phyloP scores from a whole-genome alignment of 305 asterid genomes.

The Stenogyne calaminthoides region DNA sequence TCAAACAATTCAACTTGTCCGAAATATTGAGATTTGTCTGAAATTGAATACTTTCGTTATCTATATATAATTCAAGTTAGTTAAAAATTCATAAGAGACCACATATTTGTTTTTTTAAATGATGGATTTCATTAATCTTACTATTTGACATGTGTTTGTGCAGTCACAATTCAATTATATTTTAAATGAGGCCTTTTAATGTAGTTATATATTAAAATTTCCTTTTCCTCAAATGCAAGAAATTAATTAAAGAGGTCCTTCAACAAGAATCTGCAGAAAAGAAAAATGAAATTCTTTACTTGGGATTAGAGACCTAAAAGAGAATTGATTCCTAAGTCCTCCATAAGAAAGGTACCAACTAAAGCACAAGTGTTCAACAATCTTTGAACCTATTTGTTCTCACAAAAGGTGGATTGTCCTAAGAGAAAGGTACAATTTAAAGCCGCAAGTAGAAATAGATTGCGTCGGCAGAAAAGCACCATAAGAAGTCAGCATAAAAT shows the following conservation, averaged over 20 bases:
- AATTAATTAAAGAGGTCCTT: background rate
- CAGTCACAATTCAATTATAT: no score
- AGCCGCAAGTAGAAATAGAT: conserved; percentile 18
- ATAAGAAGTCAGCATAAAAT: background rate
- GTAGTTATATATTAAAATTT: no score
- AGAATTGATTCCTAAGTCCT: conserved; percentile 39
- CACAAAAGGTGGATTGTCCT: conserved; percentile 46
- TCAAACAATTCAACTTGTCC: no score
- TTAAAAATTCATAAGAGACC: no score
- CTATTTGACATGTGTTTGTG: no score
- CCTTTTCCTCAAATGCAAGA: background rate
- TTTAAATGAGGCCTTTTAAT: background rate
- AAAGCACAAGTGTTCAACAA: conserved; percentile 32
- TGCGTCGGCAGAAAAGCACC: conserved; percentile 36
- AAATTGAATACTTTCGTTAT: no score
- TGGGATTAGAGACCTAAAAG: conserved; percentile 41
- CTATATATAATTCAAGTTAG: no score
- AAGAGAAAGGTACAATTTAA: conserved; percentile 51
- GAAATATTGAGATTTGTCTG: no score
- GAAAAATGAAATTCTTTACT: conserved; percentile 49
- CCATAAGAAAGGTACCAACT: conserved; percentile 53
- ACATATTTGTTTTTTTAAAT: no score
- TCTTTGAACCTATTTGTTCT: conserved; percentile 26
- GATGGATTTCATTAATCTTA: no score
- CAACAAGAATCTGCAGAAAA: background rate